Base-by-base conservation (phyloP, 345 rosid species). In the Arabidopsis suecica region DNA sequence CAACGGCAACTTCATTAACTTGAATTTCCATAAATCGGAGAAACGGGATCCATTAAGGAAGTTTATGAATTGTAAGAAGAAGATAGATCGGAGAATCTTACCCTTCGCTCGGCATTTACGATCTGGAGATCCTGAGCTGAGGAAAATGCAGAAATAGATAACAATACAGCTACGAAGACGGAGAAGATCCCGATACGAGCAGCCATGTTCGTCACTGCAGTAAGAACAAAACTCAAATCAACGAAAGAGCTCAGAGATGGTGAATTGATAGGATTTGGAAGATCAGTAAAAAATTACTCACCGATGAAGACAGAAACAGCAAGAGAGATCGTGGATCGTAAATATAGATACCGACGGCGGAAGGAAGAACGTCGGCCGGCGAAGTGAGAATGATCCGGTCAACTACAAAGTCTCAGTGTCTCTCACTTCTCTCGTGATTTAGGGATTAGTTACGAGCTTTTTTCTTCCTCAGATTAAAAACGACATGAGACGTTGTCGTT, bases 91-190 rank as follows among this genome's bases (percentile, higher is more conserved):
- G 74, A 72, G 23, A 77, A 68, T 83, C 58, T 49, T 85, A 89
- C 98, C 83, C 97, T 83, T 56, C 97, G 96, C 80, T 93, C 98
- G 51, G 97, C 98, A 81, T 83, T 84, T 69, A 85, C 82, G 88
- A 93, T 87, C 57, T 82, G 85, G 79, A 93, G 86, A 72, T 83
- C 81, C 42, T 83, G 84, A 71, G 84, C 74, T 32, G 71, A 83
- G 34, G 93, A 83, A 23, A 67, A 42, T 28, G 79, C 72, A 37
- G 81, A 44, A 34, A 81, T 37, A 1, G 83, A 71, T 60, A 91
- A 68, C 40, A 84, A 71, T 4, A 78, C 18, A 69, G 75, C 70
- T 44, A 61, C 70, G 33, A 84, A 9, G 47, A 84, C 42, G n/a
- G 72, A 6, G 68, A 93, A 69, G 66, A 78, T 79, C 74, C 83